Evolutionary conservation across 495 filamentous ascomycete species (phyloP).

Genomic region (Letharia lupina): DNA sequence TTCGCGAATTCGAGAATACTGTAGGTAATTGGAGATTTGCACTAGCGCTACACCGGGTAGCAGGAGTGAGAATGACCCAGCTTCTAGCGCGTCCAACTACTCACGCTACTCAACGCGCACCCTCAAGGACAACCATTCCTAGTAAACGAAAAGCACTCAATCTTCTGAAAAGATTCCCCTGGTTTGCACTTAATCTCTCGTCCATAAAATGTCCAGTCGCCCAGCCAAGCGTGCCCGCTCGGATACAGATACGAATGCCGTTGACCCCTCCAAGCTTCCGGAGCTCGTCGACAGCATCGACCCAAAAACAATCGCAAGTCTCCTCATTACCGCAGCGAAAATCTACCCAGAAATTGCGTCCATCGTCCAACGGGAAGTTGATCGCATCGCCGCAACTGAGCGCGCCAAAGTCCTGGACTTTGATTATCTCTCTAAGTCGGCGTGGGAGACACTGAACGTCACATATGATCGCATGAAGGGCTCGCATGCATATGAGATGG

Average conservation of each 20-base stretch:
- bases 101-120: too few relatives aligned
- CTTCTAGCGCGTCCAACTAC: too few relatives aligned
- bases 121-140: too few relatives aligned
- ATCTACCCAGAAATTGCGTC: neutral
- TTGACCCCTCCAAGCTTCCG: neutral
- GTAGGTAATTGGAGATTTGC: too few relatives aligned
- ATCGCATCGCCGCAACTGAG: constrained; percentile 1
- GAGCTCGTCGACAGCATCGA: constrained; percentile 3
- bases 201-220: neutral
- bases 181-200: neutral
- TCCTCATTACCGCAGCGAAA: neutral
- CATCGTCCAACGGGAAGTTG: neutral
- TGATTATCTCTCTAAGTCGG: neutral
- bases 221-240: neutral
- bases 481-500: neutral
- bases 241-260: neutral
- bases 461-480: neutral
- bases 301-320: neutral
- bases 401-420: neutral
- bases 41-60: too few relatives aligned
- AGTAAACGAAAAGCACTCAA: too few relatives aligned
- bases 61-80: too few relatives aligned
- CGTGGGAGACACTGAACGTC: constrained; percentile 5
- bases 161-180: too few relatives aligned
- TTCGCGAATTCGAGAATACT: too few relatives aligned